phyloP scores from a whole-genome alignment of 139 green algal species.

The Chlorella sp. region DNA sequence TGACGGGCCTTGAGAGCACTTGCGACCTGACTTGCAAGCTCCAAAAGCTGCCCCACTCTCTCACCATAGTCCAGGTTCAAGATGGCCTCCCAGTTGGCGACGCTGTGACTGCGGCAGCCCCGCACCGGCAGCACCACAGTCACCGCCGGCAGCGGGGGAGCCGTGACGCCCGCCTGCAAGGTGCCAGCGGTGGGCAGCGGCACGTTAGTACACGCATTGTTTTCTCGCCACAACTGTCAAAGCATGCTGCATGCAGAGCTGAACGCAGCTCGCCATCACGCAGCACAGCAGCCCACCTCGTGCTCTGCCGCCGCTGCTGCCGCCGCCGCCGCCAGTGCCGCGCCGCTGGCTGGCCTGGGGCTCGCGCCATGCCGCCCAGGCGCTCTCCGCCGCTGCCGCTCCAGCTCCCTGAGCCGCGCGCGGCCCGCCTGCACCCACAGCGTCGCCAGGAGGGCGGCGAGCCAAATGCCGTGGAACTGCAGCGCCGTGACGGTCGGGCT shows the following conservation, averaged over 20 bases:
- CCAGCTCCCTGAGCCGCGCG: conserved; percentile 32
- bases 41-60: background rate
- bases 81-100: conserved; percentile 72
- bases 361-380: background rate
- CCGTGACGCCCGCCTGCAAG: background rate
- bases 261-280: background rate
- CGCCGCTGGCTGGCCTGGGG: background rate
- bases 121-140: conserved; percentile 78
- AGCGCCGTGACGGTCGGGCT: conserved; percentile 15
- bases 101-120: conserved; percentile 67
- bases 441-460: conserved; percentile 28
- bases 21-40: no score
- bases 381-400: conserved; percentile 9
- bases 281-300: background rate
- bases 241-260: background rate
- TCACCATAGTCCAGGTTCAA: conserved; percentile 66
- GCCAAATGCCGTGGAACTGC: conserved; percentile 44
- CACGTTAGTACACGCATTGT: no score
- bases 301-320: conserved; percentile 16
- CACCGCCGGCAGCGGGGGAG: conserved; percentile 49
- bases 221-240: no score
- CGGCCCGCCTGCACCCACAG: conserved; percentile 43
- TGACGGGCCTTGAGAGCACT: no score
- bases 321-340: background rate
- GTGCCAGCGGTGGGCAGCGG: no score